phyloP scores from a whole-genome alignment of 148 eudicot species.

The Mesembryanthemum crystallinum region DNA sequence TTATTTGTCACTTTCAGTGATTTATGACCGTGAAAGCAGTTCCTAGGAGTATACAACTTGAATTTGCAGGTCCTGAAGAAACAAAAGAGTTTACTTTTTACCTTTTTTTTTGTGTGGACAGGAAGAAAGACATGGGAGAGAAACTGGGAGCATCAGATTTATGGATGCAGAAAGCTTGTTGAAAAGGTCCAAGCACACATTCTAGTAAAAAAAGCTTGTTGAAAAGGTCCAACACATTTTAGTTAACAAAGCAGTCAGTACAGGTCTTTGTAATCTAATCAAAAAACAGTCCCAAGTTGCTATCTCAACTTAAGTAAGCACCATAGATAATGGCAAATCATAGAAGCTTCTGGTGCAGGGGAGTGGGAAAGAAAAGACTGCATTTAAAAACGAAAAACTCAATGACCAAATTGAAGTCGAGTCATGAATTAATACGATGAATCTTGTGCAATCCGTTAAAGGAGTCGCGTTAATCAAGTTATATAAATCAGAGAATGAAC shows the following conservation, averaged over 20 bases:
- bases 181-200: no score
- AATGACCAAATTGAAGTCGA: background rate
- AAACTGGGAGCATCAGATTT: background rate
- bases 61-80: constrained; percentile 8
- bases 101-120: no score
- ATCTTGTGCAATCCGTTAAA: background rate
- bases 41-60: background rate
- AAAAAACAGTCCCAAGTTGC: background rate
- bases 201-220: no score
- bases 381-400: no score
- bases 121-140: no score
- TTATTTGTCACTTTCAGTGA: constrained; percentile 16
- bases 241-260: background rate
- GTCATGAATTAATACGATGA: constrained; percentile 16
- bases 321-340: background rate
- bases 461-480: no score
- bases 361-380: no score
- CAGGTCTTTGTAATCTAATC: background rate
- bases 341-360: background rate
- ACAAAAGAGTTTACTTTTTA: background rate
- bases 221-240: background rate
- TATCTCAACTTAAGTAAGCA: no score
- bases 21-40: background rate
- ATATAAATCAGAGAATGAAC: constrained; percentile 6
- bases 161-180: constrained; percentile 4